A percentile compares a stretch with the other conserved stretches of the same genome.
These are phyloP conservation scores for Rhizophora mangle DNA, from an alignment of 345 rosid genomes.

Conservation along the genomic window DNA sequence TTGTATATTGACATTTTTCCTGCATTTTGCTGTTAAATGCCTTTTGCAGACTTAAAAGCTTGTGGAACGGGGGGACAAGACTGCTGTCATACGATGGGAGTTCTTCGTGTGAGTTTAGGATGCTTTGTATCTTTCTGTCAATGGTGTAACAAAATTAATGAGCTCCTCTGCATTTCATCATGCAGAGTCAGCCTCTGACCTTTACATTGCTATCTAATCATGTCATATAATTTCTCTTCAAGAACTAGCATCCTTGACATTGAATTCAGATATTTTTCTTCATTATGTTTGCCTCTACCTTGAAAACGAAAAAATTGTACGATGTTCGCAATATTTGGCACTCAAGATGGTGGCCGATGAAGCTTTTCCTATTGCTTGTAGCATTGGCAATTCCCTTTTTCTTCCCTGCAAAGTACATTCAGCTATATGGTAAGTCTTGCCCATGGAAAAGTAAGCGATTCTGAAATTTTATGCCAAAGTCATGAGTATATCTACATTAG, in stretches of 20 bases:
- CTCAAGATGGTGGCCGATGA: conserved; percentile 62
- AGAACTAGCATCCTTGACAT: conserved; percentile 37
- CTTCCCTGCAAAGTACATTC: conserved; percentile 55
- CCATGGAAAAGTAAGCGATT: neutral
- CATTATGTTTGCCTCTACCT: conserved; percentile 61
- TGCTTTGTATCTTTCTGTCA: conserved; percentile 69
- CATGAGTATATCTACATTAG: neutral
- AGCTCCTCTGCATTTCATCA: neutral
- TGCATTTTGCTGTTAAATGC: conserved; percentile 2
- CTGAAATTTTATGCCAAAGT: conserved; percentile 1
- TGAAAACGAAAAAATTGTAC: conserved; percentile 54
- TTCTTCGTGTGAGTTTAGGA: conserved; percentile 88
- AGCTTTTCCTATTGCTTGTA: conserved; percentile 44
- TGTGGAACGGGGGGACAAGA: conserved; percentile 60
- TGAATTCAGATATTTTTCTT: conserved; percentile 67
- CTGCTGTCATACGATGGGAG: conserved; percentile 66
- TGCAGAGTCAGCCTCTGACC: no score
- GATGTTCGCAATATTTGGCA: conserved; percentile 63
- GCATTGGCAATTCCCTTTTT: conserved; percentile 58
- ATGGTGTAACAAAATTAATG: neutral
- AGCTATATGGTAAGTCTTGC: conserved; percentile 57
- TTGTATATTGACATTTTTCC: neutral
- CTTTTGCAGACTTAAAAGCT: conserved; percentile 55
- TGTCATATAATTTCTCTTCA: neutral
- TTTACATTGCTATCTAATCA: no score